Evolutionary conservation across 2,329 filamentous ascomycete species (phyloP).

Genomic region (Stachybotrys echinatus): DNA sequence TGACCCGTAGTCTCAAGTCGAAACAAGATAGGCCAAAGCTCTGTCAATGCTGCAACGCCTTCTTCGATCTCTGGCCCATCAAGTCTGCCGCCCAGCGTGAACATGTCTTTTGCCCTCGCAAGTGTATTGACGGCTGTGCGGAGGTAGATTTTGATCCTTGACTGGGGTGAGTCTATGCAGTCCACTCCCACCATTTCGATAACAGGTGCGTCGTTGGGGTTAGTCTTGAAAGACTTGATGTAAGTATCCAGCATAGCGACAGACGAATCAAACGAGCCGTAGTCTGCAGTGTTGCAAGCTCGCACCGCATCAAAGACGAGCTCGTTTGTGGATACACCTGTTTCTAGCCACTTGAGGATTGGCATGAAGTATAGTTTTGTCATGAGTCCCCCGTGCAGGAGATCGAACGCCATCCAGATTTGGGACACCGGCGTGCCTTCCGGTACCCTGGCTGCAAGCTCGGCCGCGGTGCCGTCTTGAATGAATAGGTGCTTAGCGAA

Average conservation of each 20-base stretch:
- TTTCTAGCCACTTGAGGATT: not conserved
- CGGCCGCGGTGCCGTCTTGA: not conserved
- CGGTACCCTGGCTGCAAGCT: not conserved
- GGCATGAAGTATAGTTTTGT: not conserved
- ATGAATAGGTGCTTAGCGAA: not conserved
- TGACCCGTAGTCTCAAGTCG: not conserved
- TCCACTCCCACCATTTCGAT: not conserved
- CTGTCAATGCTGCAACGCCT: not conserved
- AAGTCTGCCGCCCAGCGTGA: not conserved
- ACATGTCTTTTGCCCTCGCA: not conserved
- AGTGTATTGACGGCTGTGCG: not conserved
- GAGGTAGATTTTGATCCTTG: not conserved
- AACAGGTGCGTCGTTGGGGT: not conserved
- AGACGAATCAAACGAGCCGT: not conserved
- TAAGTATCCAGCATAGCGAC: not conserved
- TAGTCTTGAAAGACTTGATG: not conserved
- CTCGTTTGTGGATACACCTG: not conserved
- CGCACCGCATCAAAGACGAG: not conserved
- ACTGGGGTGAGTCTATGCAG: not conserved
- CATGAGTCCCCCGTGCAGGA: not conserved
- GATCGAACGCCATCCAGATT: not conserved
- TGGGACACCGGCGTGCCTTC: not conserved
- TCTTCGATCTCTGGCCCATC: not conserved
- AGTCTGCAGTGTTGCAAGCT: not conserved
- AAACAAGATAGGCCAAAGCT: not conserved